These are phyloP conservation scores for Aplosporella prunicola DNA, from an alignment of 2,329 filamentous ascomycete species.

Conservation along the genomic window DNA sequence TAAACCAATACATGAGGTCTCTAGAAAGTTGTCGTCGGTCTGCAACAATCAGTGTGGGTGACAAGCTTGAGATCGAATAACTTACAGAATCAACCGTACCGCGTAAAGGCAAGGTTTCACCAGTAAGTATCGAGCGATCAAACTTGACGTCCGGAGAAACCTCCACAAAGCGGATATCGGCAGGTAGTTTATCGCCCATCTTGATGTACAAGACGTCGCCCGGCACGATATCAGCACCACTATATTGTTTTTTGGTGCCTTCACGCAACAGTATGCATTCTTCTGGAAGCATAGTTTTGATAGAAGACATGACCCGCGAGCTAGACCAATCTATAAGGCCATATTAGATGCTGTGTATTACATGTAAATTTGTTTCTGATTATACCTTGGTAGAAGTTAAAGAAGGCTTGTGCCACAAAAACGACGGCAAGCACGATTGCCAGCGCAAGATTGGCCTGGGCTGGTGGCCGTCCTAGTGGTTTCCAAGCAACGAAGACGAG, in stretches of 20 bases:
- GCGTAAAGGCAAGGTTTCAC: conserved; percentile 56
- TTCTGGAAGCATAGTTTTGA: conserved; percentile 71
- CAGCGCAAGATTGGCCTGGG: conserved; percentile 59
- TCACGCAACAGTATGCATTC: conserved; percentile 57
- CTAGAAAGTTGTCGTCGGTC: conserved; percentile 61
- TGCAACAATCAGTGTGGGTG: neutral
- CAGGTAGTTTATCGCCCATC: conserved; percentile 63
- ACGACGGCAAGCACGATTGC: conserved; percentile 64
- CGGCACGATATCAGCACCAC: conserved; percentile 56
- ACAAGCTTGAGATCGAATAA: neutral
- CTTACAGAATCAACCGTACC: conserved; percentile 49
- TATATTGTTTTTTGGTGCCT: conserved; percentile 40
- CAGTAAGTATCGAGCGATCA: conserved; percentile 64
- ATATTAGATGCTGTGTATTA: neutral
- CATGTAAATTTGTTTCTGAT: too few relatives aligned
- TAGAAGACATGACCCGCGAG: conserved; percentile 67
- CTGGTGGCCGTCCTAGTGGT: conserved; percentile 63
- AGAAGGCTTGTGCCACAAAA: conserved; percentile 48
- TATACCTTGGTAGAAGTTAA: conserved; percentile 45
- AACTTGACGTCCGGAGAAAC: conserved; percentile 61
- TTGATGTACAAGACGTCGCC: conserved; percentile 62
- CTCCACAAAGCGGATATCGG: conserved; percentile 61
- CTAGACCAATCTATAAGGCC: conserved; percentile 62
- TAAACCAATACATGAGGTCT: conserved; percentile 65
- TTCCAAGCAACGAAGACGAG: conserved; percentile 71